A percentile compares a stretch with the other conserved stretches of the same genome.
These are phyloP conservation scores for Didymella exigua DNA, from an alignment of 2,329 filamentous ascomycete species.

Conservation along the genomic window DNA sequence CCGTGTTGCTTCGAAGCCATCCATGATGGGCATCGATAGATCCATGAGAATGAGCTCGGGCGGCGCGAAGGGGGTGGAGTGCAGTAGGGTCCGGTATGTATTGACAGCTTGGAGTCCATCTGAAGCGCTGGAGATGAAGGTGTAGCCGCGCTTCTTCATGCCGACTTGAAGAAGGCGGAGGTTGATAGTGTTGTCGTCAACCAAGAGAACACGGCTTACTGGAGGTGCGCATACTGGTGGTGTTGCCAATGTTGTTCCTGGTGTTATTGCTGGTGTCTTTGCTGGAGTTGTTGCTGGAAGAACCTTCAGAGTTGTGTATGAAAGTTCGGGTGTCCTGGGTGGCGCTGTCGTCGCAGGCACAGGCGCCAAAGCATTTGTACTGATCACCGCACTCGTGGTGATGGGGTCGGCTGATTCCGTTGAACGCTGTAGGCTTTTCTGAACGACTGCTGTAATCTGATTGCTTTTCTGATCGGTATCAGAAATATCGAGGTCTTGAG, in stretches of 20 bases:
- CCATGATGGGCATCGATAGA: constrained; percentile 42
- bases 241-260: not conserved
- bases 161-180: constrained; percentile 37
- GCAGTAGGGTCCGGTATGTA: constrained; percentile 23
- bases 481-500: not conserved
- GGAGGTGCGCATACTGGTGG: not conserved
- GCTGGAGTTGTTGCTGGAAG: too few species aligned
- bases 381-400: not conserved
- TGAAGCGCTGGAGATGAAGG: constrained; percentile 22
- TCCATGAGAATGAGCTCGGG: constrained; percentile 24
- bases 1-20: constrained; percentile 35
- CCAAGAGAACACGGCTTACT: constrained; percentile 33
- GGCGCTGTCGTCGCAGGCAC: too few species aligned
- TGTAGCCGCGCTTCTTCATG: constrained; percentile 28
- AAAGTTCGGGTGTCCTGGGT: not conserved
- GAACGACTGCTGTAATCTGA: not conserved
- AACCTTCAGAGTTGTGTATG: not conserved
- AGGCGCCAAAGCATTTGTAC: not conserved
- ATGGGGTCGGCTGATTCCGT: not conserved
- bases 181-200: constrained; percentile 47
- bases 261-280: too few species aligned
- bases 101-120: constrained; percentile 35
- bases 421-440: not conserved
- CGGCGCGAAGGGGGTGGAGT: not conserved
- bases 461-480: not conserved